Percentiles rank a stretch among this genome's conserved stretches.
Evolutionary conservation across 352 stramenopile genomes (phyloP).

Genomic region (Globisporangium paroecandrum): DNA sequence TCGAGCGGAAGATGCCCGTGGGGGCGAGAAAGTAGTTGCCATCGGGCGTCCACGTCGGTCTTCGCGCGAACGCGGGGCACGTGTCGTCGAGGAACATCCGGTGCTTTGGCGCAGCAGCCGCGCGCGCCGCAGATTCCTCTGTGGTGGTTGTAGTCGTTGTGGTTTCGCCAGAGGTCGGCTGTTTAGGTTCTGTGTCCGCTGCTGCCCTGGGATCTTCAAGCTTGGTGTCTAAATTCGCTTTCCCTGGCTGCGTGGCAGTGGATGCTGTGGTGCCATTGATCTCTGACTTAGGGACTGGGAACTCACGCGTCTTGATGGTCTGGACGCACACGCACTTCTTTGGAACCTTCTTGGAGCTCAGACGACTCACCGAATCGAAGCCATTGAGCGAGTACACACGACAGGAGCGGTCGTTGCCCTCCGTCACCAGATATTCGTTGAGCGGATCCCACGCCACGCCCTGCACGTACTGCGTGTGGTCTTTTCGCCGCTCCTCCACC

Average conservation of each 20-base stretch:
- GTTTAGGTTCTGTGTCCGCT: conserved; percentile 7
- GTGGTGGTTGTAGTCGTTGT: not conserved
- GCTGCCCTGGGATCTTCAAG: conserved; percentile 14
- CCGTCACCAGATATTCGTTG: conserved; percentile 91
- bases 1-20: conserved; percentile 65
- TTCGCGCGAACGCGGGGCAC: conserved; percentile 92
- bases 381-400: conserved; percentile 87
- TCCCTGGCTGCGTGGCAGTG: not conserved
- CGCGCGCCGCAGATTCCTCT: conserved; percentile 6
- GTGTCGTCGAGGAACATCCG: conserved; percentile 93
- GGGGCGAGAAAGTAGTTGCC: conserved; percentile 91
- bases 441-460: conserved; percentile 95
- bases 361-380: conserved; percentile 43
- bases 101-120: conserved; percentile 42
- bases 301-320: conserved; percentile 77
- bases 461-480: conserved; percentile 96
- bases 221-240: not conserved
- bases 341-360: conserved; percentile 58
- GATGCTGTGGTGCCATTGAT: not conserved
- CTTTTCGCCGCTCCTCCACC: conserved; percentile 80
- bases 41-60: conserved; percentile 91
- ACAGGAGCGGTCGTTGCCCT: conserved; percentile 93
- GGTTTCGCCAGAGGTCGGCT: conserved; percentile 3
- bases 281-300: conserved; percentile 20
- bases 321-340: conserved; percentile 76